phyloP scores from a whole-genome alignment of 2,329 filamentous ascomycete species.

The Aspergillus phoenicis region DNA sequence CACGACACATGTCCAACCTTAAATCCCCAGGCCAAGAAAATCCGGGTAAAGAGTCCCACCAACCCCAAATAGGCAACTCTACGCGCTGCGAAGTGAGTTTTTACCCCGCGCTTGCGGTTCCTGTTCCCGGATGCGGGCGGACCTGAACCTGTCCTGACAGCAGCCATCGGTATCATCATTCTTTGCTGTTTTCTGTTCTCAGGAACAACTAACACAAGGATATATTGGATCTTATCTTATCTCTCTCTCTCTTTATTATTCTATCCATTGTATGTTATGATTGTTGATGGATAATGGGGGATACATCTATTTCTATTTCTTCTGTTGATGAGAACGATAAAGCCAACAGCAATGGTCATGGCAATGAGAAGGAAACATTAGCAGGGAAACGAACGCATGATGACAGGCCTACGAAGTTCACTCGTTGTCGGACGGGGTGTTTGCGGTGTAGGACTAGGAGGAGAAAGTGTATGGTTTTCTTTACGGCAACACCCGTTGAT shows the following conservation, averaged over 20 bases:
- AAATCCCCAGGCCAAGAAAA: not conserved
- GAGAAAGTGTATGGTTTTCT: constrained; percentile 47
- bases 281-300: too few species aligned
- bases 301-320: too few species aligned
- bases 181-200: not conserved
- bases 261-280: too few species aligned
- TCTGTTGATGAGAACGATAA: too few species aligned
- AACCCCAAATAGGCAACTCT: constrained; percentile 4
- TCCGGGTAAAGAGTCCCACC: not conserved
- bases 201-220: too few species aligned
- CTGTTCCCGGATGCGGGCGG: not conserved
- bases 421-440: constrained; percentile 47
- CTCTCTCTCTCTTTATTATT: too few species aligned
- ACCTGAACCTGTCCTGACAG: too few species aligned
- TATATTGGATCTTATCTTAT: too few species aligned
- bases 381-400: not conserved
- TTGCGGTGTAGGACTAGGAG: constrained; percentile 53
- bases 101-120: constrained; percentile 1
- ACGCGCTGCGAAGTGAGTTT: not conserved
- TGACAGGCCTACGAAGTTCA: constrained; percentile 16
- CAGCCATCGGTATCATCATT: not conserved
- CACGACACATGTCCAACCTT: too few species aligned
- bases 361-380: not conserved
- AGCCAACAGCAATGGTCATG: not conserved
- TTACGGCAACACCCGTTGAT: too few species aligned